A percentile compares a stretch with the other conserved stretches of the same genome.
These are phyloP conservation scores for Pseudogymnoascus sp. DNA, from an alignment of 2,329 filamentous ascomycete genomes.

Conservation along the genomic window DNA sequence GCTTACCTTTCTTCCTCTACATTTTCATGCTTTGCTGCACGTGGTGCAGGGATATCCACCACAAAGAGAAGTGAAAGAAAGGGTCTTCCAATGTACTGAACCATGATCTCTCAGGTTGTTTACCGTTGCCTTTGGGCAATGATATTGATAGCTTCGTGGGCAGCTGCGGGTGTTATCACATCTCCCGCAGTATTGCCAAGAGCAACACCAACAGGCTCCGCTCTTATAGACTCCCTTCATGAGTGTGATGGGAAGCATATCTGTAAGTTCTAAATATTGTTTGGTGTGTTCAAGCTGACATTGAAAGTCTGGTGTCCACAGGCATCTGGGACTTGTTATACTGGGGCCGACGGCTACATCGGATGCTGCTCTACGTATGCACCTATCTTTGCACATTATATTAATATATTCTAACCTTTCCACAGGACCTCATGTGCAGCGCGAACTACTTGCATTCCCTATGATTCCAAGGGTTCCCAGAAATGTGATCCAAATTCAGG, in stretches of 20 bases:
- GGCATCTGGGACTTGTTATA: conserved; percentile 10
- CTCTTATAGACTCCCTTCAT: not conserved
- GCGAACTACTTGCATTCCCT: not conserved
- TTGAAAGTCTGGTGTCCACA: not conserved
- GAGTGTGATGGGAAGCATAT: not conserved
- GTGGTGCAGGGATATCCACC: not conserved
- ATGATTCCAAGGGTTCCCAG: not conserved
- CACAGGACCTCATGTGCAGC: not conserved
- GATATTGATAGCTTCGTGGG: not conserved
- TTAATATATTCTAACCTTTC: not conserved
- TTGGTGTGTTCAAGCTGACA: not conserved
- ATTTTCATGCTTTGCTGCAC: not conserved
- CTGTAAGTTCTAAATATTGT: not conserved
- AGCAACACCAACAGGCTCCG: not conserved
- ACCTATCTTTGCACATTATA: not conserved
- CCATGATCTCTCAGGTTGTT: not conserved
- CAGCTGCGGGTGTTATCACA: not conserved
- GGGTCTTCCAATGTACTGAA: not conserved
- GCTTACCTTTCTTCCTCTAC: not conserved
- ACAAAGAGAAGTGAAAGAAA: not conserved
- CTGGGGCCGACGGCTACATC: not conserved
- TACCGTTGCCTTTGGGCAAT: not conserved
- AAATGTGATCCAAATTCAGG: not conserved
- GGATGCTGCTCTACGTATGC: conserved; percentile 1
- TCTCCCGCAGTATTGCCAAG: not conserved